Base-by-base conservation (phyloP, 176 grass and related monocot genomes). In the Raddia guianensis region DNA sequence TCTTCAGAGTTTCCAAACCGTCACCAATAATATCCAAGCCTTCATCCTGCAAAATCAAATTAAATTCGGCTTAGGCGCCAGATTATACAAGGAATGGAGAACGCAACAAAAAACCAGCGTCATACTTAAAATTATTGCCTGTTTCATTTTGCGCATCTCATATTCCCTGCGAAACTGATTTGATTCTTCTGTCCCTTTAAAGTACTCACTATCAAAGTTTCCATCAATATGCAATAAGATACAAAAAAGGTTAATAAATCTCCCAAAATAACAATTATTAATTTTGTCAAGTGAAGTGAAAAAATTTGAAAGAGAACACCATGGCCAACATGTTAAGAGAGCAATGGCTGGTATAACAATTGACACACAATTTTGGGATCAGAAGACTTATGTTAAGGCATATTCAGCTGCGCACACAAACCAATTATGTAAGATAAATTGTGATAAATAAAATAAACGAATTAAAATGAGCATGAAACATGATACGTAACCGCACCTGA, bases 1-100 rank as follows among this genome's bases (percentile, higher is more conserved):
- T 93, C 68, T 97, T 97, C 7, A 97, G 73, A 73, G 94, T 93
- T 77, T 97, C 93, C 33, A 97, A 68, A 33, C 93, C 90, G 80
- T 97, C 88, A 61, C 90, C 89, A 77, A 97, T 93, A 69, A 85
- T 15, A 33, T 91, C 80, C 67, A 97, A 82, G 44, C 83, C 90
- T 93, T 93, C 68, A 90, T 97, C 90, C 94, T 97, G 83, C 21
- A 71, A 49, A 82, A 70, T 63, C 54, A 59, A 66, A 12, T 42
- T 27, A 46, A 14, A 5, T 65, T 49, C 12, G 27, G 11, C 44
- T 21, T 49, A 12, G 3, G 33, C 3, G 18, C 43, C 10, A 67
- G 8, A 12, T 21, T 45, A 49, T 5, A 66, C 66, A 2, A 67
- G 2, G 74, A 66, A 7, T 15, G 42, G 0, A 53, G n/a, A 40